These are phyloP conservation scores for Hypsizygus marmoreus DNA, from an alignment of 768 basidiomycete species.

Conservation along the genomic window DNA sequence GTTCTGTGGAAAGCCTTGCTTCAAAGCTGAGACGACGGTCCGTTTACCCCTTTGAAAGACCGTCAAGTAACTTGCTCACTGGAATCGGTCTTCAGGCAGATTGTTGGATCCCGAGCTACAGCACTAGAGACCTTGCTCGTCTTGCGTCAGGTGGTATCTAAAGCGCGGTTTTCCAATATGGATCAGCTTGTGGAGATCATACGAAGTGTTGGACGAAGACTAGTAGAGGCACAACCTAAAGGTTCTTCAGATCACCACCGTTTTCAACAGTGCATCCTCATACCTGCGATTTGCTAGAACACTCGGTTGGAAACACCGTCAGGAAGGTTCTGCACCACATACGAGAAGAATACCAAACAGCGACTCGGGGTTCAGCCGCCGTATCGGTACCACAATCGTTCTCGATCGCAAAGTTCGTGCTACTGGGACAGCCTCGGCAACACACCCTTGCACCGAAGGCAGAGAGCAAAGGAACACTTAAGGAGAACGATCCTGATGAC, in stretches of 20 bases:
- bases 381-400: constrained; percentile 44
- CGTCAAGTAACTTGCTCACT: not conserved
- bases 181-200: constrained; percentile 83
- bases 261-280: constrained; percentile 4
- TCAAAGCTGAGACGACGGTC: constrained; percentile 73
- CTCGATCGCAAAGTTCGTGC: constrained; percentile 83
- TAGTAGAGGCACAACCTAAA: constrained; percentile 94
- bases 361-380: constrained; percentile 50
- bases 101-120: constrained; percentile 87
- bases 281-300: constrained; percentile 54
- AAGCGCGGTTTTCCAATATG: constrained; percentile 83
- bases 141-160: constrained; percentile 86
- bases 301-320: constrained; percentile 93
- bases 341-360: constrained; percentile 91
- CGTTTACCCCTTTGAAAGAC: constrained; percentile 30
- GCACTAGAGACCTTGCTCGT: constrained; percentile 89
- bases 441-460: constrained; percentile 41
- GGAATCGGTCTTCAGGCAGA: constrained; percentile 57
- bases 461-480: constrained; percentile 59
- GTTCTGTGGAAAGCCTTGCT: constrained; percentile 68
- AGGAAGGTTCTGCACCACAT: constrained; percentile 92
- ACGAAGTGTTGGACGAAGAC: constrained; percentile 71
- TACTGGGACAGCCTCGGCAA: constrained; percentile 72
- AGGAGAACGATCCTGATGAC: constrained; percentile 73
- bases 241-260: constrained; percentile 46